Evolutionary conservation across 257 asterid species (phyloP).

Genomic region (Anisodus acutangulus): DNA sequence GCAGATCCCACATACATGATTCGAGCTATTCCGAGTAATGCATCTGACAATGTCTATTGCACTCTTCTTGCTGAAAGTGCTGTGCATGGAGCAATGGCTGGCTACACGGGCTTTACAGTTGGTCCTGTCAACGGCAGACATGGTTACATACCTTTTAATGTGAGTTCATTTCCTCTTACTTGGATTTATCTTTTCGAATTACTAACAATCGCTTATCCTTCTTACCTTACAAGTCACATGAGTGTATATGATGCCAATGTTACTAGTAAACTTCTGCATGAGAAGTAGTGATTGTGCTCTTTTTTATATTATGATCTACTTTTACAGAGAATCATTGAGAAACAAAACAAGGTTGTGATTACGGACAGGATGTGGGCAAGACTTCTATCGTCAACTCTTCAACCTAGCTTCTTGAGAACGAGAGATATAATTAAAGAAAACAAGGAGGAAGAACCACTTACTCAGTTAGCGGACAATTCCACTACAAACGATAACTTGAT

Average conservation of each 20-base stretch:
- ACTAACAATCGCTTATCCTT: not conserved
- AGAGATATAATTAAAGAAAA: conserved; percentile 39
- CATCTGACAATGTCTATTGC: conserved; percentile 88
- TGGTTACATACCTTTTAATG: conserved; percentile 82
- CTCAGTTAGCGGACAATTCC: conserved; percentile 40
- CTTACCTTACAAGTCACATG: not conserved
- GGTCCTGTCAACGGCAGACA: conserved; percentile 78
- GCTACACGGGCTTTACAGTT: conserved; percentile 79
- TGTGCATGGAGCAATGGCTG: conserved; percentile 98
- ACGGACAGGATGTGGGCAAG: conserved; percentile 99
- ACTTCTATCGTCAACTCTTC: conserved; percentile 86
- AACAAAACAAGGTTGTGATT: conserved; percentile 76
- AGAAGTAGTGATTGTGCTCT: not conserved
- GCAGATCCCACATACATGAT: conserved; percentile 96
- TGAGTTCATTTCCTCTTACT: conserved; percentile 42
- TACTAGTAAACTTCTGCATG: not conserved
- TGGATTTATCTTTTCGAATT: not conserved
- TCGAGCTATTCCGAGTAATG: conserved; percentile 88
- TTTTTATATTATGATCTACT: not conserved
- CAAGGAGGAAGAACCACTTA: conserved; percentile 41
- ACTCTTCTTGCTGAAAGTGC: conserved; percentile 95
- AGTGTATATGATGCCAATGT: not conserved
- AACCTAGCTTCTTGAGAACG: conserved; percentile 75
- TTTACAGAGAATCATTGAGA: conserved; percentile 62
- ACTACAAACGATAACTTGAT: conserved; percentile 16